Percentiles rank a stretch among this genome's conserved stretches.
These are phyloP conservation scores for Prunus dulcis DNA, from an alignment of 306 rosid genomes.

Conservation along the genomic window DNA sequence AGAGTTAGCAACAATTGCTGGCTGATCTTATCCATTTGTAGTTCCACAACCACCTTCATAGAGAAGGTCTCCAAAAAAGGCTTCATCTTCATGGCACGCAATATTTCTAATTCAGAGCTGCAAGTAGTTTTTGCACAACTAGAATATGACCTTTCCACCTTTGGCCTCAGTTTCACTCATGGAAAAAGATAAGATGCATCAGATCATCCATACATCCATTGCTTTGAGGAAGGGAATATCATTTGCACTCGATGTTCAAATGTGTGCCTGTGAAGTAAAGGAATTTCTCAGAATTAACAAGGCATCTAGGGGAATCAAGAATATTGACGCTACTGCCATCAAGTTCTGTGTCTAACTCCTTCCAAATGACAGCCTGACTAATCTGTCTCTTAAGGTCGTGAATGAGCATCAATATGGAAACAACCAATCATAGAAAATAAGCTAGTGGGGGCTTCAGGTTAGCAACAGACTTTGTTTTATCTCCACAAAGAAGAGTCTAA, in stretches of 20 bases:
- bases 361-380: conserved; percentile 49
- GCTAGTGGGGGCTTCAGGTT: conserved; percentile 68
- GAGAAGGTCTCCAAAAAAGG: conserved; percentile 93
- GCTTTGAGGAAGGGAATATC: conserved; percentile 73
- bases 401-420: conserved; percentile 52
- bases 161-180: conserved; percentile 72
- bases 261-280: conserved; percentile 60
- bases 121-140: conserved; percentile 69
- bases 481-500: conserved; percentile 84
- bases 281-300: conserved; percentile 49
- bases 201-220: conserved; percentile 62
- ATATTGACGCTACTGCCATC: conserved; percentile 36
- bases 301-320: conserved; percentile 48
- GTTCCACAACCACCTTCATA: conserved; percentile 92
- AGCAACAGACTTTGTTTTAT: conserved; percentile 54
- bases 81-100: conserved; percentile 88
- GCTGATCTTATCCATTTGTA: conserved; percentile 81
- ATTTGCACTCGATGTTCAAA: conserved; percentile 63
- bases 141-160: conserved; percentile 76
- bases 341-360: conserved; percentile 46
- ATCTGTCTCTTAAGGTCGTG: conserved; percentile 62
- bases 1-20: conserved; percentile 53
- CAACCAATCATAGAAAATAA: conserved; percentile 66
- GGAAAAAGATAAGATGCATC: conserved; percentile 72
- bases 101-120: conserved; percentile 66